Evolutionary conservation across 768 basidiomycete genomes (phyloP).

Genomic region (Chalciporus pseudorubinellus): DNA sequence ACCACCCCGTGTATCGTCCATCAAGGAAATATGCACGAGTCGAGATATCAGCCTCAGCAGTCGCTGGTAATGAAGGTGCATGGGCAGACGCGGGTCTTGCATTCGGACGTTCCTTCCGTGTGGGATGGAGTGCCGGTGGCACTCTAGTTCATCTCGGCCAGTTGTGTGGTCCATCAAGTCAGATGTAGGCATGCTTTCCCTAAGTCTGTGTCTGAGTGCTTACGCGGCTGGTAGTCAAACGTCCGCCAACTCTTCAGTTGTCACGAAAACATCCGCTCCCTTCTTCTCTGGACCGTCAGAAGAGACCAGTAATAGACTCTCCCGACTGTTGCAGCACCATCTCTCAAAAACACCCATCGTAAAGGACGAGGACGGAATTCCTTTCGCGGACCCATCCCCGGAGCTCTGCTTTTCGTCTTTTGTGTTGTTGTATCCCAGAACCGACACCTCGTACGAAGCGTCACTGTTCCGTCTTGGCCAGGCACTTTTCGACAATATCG

Average conservation of each 20-base stretch:
- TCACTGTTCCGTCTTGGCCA: constrained; percentile 84
- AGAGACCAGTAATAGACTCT: constrained; percentile 42
- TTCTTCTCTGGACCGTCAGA: constrained; percentile 34
- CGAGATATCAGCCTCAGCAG: constrained; percentile 62
- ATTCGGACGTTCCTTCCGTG: constrained; percentile 84
- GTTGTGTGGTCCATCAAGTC: constrained; percentile 57
- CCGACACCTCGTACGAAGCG: constrained; percentile 73
- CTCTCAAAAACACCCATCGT: constrained; percentile 69
- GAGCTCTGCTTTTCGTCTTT: constrained; percentile 79
- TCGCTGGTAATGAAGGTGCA: constrained; percentile 60
- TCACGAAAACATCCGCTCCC: constrained; percentile 51
- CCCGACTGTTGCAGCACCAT: constrained; percentile 74
- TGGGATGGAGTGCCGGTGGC: constrained; percentile 86
- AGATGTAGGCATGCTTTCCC: constrained; percentile 44
- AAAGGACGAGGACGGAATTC: constrained; percentile 65
- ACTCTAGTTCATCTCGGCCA: constrained; percentile 73
- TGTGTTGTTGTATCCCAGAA: constrained; percentile 62
- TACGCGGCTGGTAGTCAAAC: constrained; percentile 39
- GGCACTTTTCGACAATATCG: constrained; percentile 84
- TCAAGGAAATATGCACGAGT: constrained; percentile 79
- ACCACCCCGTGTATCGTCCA: constrained; percentile 66
- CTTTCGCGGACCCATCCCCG: constrained; percentile 62
- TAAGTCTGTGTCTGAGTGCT: constrained; percentile 1
- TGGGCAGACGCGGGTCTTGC: constrained; percentile 81
- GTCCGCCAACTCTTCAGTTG: constrained; percentile 61